Evolutionary conservation across 2,329 filamentous ascomycete genomes (phyloP).

Genomic region (Lachnellula suecica): DNA sequence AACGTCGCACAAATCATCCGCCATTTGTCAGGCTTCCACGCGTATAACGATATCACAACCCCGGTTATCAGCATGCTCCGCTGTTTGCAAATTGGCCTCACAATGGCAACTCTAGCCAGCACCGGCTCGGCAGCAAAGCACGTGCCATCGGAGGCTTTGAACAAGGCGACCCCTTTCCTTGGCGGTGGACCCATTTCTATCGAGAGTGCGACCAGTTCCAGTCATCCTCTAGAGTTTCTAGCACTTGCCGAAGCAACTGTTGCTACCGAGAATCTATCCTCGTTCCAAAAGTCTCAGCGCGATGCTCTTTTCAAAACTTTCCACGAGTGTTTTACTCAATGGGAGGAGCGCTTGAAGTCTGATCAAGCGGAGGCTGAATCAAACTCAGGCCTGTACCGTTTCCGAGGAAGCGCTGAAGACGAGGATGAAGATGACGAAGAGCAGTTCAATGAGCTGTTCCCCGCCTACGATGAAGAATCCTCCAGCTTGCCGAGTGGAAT

Average conservation of each 20-base stretch:
- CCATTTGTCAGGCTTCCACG: slow-evolving; percentile 69
- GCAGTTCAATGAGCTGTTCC: slow-evolving; percentile 80
- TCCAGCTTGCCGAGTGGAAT: slow-evolving; percentile 16
- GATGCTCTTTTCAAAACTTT: slow-evolving; percentile 65
- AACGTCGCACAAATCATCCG: slow-evolving; percentile 69
- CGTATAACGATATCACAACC: slow-evolving; percentile 81
- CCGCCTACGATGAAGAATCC: slow-evolving; percentile 61
- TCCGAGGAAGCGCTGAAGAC: slow-evolving; percentile 74
- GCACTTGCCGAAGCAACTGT: slow-evolving; percentile 45
- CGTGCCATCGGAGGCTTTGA: slow-evolving; percentile 34
- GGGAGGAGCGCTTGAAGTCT: slow-evolving; percentile 72
- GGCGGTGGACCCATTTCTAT: slow-evolving; percentile 37
- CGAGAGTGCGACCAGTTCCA: slow-evolving; percentile 14
- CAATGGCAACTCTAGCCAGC: slow-evolving; percentile 45
- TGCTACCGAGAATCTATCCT: slow-evolving; percentile 47
- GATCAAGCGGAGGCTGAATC: slow-evolving; percentile 75
- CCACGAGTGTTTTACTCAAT: slow-evolving; percentile 73
- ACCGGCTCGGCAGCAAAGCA: slow-evolving; percentile 4
- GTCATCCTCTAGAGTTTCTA: slow-evolving; percentile 47
- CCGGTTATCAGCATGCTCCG: slow-evolving; percentile 78
- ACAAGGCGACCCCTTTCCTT: slow-evolving; percentile 54
- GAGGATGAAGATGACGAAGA: slow-evolving; percentile 72
- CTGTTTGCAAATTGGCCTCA: slow-evolving; percentile 74
- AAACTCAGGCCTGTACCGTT: slow-evolving; percentile 78
- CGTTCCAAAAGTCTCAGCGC: slow-evolving; percentile 41